phyloP scores from a whole-genome alignment of 2,329 filamentous ascomycete species.

The Rutstroemia sp. region DNA sequence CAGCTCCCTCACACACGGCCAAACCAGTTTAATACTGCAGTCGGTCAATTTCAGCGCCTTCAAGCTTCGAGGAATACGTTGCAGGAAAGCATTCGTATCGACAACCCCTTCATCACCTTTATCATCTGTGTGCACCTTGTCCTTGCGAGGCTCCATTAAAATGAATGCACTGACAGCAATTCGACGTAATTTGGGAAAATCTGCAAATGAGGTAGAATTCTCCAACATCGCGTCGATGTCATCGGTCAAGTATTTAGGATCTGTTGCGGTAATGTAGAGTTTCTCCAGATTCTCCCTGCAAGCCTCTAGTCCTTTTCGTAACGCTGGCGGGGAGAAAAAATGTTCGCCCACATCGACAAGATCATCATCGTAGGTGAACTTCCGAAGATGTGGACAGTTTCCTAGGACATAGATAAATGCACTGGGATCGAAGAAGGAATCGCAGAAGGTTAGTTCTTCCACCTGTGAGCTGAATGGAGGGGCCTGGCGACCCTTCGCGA shows the following conservation, averaged over 20 bases:
- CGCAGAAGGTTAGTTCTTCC: not conserved
- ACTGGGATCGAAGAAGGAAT: fast-evolving
- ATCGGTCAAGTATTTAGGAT: not conserved
- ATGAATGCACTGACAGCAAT: not conserved
- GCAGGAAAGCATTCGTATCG: not conserved
- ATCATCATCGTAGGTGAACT: not conserved
- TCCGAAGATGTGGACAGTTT: not conserved
- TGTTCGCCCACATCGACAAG: no score
- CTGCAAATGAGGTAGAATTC: not conserved
- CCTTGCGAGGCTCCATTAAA: not conserved
- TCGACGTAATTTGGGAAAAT: not conserved
- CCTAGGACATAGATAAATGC: not conserved
- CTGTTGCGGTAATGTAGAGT: not conserved
- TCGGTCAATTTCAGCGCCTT: not conserved
- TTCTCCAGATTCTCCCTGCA: not conserved
- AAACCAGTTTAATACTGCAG: not conserved
- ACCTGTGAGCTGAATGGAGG: not conserved
- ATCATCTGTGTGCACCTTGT: no score
- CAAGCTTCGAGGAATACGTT: not conserved
- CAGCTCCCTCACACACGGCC: not conserved
- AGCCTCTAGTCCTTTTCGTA: not conserved
- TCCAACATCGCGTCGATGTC: not conserved
- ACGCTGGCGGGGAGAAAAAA: not conserved
- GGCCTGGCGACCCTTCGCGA: fast-evolving
- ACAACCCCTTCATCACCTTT: no score